Base-by-base conservation (phyloP, 257 asterid genomes). In the Przewalskia tangutica region DNA sequence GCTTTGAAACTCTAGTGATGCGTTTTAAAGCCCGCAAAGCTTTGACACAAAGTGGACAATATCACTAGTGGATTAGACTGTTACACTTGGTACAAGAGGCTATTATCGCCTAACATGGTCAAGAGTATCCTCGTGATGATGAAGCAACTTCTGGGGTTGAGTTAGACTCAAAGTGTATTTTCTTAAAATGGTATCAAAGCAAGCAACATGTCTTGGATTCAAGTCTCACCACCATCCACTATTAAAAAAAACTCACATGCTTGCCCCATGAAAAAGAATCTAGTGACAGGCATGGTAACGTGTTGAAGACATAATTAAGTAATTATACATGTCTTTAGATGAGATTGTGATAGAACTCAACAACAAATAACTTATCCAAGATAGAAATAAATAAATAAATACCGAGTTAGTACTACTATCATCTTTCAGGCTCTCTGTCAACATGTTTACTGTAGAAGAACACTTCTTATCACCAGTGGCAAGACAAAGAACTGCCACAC, bases 401-500 rank as follows among this genome's bases (percentile, higher is more conserved):
- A 96, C 99, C 91, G 98, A 94, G 82, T 91, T 91, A 85, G 89
- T 82, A 81, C 89, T 90, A 90, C 90, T 87, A 85, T 94, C 98
- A 77, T 89, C 90, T 87, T 89, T 96, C 90, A 96, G 84, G 86
- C 95, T 93, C 79, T 93, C 93, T 18, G 98, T 96, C 67, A 96
- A 97, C 99, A 96, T 96, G 60, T 89, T 86, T 79, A 96, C 98
- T 36, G 98, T 96, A 42, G 97, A 88, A 70, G 91, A 93, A 84
- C 97, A 93, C 80, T 93, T 92, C 68, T 85, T 56, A 73, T 90
- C 89, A 62, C 97, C 99, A 2, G 97, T 98, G 81, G 98, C 98
- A 88, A 96, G 98, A 87, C 98, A 94, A 82, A 96, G 97, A 86
- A 94, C 99, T 64, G 99, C 99, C 84, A 96, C 98, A 85, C 99